Percentiles rank a stretch among this genome's conserved stretches.
Evolutionary conservation across 2,329 filamentous ascomycete species (phyloP).

Genomic region (Aspergillus melleus): DNA sequence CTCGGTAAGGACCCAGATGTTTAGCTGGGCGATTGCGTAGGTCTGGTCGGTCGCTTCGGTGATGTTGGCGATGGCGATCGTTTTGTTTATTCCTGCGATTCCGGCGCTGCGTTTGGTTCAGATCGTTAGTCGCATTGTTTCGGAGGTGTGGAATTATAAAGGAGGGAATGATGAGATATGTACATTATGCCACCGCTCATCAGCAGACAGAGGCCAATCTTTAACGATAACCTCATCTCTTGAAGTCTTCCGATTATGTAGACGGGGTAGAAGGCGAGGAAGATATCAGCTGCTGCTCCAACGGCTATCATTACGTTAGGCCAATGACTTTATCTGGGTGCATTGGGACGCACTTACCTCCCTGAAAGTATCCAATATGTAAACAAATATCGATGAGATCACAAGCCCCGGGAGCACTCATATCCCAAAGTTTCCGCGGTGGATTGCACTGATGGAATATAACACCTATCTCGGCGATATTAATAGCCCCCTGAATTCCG

Average conservation of each 20-base stretch:
- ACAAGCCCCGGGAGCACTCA: slow-evolving; percentile 11
- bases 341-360: slow-evolving; percentile 7
- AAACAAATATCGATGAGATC: slow-evolving; percentile 13
- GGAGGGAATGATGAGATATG: neutral
- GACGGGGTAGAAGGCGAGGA: slow-evolving; percentile 19
- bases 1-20: slow-evolving; percentile 22
- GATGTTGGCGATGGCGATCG: slow-evolving; percentile 18
- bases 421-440: slow-evolving; percentile 15
- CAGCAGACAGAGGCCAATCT: slow-evolving; percentile 18
- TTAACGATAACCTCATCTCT: slow-evolving; percentile 17
- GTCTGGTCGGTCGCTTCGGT: slow-evolving; percentile 11
- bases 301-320: too few species aligned
- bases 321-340: too few species aligned
- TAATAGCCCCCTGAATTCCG: slow-evolving; percentile 12
- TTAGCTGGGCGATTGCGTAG: slow-evolving; percentile 17
- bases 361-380: slow-evolving; percentile 18
- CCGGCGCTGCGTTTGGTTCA: slow-evolving; percentile 10
- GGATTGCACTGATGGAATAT: slow-evolving; percentile 19
- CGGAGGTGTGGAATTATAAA: neutral
- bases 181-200: slow-evolving; percentile 22
- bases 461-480: slow-evolving; percentile 15
- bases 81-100: slow-evolving; percentile 20
- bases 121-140: too few species aligned
- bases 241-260: slow-evolving; percentile 20
- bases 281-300: slow-evolving; percentile 11